Conservation (phyloP, 441 rosid genomes). For the Corymbia citriodora region DNA sequence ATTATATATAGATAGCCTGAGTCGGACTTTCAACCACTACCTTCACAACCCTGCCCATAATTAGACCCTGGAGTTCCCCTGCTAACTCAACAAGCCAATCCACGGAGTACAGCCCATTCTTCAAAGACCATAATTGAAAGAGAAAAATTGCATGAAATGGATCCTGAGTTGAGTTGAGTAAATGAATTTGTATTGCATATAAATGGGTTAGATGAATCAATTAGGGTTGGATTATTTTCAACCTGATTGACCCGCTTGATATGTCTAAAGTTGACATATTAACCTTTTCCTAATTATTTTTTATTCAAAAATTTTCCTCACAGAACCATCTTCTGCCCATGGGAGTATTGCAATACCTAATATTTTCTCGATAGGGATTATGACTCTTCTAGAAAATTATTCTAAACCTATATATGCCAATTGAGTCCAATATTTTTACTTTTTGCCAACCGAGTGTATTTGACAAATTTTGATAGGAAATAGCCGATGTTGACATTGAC, state of each 20-base stretch:
- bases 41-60: background rate
- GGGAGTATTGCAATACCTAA: background rate
- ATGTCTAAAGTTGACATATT: no score
- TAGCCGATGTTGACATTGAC: no score
- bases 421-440: no score
- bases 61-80: background rate
- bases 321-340: background rate
- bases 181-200: background rate
- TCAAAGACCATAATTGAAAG: background rate
- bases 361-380: no score
- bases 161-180: background rate
- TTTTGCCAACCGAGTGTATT: background rate
- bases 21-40: background rate
- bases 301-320: background rate
- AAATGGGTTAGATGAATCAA: background rate
- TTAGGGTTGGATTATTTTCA: background rate
- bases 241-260: background rate
- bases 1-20: background rate
- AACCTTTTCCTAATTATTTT: background rate
- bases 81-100: background rate
- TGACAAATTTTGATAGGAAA: background rate
- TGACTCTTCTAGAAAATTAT: no score
- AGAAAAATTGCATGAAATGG: background rate
- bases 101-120: background rate
- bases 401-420: background rate